Base-by-base conservation (phyloP, 257 asterid genomes). In the Solanum boliviense region DNA sequence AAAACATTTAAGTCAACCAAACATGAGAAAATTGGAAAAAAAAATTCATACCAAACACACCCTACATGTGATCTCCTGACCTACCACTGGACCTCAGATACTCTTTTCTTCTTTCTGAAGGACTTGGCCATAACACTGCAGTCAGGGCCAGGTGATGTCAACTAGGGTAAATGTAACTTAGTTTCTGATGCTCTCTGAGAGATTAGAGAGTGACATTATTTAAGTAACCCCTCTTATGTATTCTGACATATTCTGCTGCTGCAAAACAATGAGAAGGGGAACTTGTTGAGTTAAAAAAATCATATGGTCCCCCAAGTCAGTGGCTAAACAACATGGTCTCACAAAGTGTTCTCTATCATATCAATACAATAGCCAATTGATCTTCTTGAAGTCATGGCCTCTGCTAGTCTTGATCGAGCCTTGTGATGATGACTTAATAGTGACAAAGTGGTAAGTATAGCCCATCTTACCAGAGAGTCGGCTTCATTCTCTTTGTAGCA, bases 341-440 rank as follows among this genome's bases (percentile, higher is more conserved):
- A 75, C 83, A 92, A 60, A 38, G 91, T 75, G 83, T 44, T 84
- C 90, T 95, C 98, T 81, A 95, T 89, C 25, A 91, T 79, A 75
- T 93, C 92, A 21, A 95, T 91, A 89, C 98, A 94, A 88, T 76
- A 91, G 31, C 98, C 95, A 84, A 95, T 91, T 16, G 98, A 94
- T 90, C 89, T 90, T 88, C 93, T 93, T 88, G 39, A 76, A 35
- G 93, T 89, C 98, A 95, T 95, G 91, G 95, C 93, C 89, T 91
- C 92, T 32, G 95, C 94, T 39, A 94, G 90, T 60, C 70, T 88
- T 23, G 88, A 91, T 48, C 75, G 91, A 83, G 94, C 93, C 87
- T 92, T 88, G 5, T 41, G 85, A 58, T 95, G 91, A 62, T 68
- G 41, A 73, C 72, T 88, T 79, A 95, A 71, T 79, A 94, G 91